Percentiles rank a stretch among this genome's conserved stretches.
Conservation (phyloP, 2,329 filamentous ascomycete species). For the Chaetomium sp. region DNA sequence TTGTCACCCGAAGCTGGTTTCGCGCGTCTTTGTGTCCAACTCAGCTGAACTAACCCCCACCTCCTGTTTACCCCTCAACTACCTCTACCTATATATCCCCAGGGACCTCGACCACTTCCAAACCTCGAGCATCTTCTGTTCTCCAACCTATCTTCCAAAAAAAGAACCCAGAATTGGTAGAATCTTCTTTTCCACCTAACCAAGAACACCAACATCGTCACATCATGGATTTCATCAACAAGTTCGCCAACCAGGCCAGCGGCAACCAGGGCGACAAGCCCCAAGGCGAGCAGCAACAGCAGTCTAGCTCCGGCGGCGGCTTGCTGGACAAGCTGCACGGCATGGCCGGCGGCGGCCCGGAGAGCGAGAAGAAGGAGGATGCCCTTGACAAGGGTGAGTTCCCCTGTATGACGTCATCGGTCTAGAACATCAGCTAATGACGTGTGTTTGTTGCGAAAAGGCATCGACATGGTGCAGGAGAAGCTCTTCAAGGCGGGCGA, state of each 20-base stretch:
- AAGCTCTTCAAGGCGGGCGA: constrained; percentile 69
- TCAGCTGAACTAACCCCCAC: constrained; percentile 28
- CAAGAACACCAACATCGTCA: background rate
- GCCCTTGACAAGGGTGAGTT: constrained; percentile 73
- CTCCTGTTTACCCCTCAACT: constrained; percentile 25
- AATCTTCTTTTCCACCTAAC: background rate
- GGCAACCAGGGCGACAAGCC: constrained; percentile 16
- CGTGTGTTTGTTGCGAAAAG: constrained; percentile 47
- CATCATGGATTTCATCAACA: constrained; percentile 33
- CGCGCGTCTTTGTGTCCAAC: constrained; percentile 16
- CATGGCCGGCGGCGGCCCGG: constrained; percentile 69
- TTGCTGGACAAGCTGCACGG: constrained; percentile 71
- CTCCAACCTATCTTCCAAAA: background rate
- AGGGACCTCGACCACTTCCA: background rate
- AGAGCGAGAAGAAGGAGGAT: constrained; percentile 83
- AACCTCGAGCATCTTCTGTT: background rate
- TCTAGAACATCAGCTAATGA: background rate
- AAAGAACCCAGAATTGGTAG: background rate
- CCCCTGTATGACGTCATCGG: background rate
- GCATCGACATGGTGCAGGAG: constrained; percentile 76
- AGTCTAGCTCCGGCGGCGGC: constrained; percentile 39
- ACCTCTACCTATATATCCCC: constrained; percentile 10
- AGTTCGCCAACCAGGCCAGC: constrained; percentile 26
- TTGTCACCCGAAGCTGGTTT: constrained; percentile 1
- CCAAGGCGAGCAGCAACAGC: constrained; percentile 23